A percentile compares a stretch with the other conserved stretches of the same genome.
These are phyloP conservation scores for Eimeria brunetti DNA, from an alignment of 169 alveolate species.

Conservation along the genomic window DNA sequence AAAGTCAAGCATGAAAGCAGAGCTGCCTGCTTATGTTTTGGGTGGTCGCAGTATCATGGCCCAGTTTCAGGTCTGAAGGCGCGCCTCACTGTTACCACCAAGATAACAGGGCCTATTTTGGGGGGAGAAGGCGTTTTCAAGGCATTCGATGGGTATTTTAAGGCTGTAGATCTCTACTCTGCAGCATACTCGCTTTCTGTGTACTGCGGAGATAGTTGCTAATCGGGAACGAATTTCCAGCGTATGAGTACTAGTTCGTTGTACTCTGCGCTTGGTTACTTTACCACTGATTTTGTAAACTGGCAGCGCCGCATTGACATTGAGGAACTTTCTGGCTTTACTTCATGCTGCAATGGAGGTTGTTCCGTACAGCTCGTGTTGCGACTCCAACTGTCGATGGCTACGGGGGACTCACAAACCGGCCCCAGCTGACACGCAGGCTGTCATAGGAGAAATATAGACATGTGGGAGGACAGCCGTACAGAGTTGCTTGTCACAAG, in stretches of 20 bases:
- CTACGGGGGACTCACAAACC: not conserved
- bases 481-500: not conserved
- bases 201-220: not conserved
- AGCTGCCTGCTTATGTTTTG: not conserved
- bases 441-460: not conserved
- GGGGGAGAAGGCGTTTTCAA: not conserved
- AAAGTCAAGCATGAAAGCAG: not conserved
- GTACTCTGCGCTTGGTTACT: not conserved
- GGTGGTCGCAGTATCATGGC: conserved; percentile 41
- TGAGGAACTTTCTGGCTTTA: not conserved
- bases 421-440: not conserved
- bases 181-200: not conserved
- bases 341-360: not conserved
- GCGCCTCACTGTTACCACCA: not conserved
- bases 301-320: not conserved
- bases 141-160: not conserved
- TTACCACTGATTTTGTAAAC: not conserved
- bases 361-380: not conserved
- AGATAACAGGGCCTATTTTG: not conserved
- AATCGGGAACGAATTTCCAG: not conserved
- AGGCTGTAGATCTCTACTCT: not conserved
- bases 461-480: not conserved
- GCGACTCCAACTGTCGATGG: not conserved
- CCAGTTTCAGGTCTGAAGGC: conserved; percentile 46
- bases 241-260: not conserved